These are phyloP conservation scores for Physcomitrellopsis africana DNA, from an alignment of 225 moss, liverwort and hornwort genomes.

Conservation along the genomic window DNA sequence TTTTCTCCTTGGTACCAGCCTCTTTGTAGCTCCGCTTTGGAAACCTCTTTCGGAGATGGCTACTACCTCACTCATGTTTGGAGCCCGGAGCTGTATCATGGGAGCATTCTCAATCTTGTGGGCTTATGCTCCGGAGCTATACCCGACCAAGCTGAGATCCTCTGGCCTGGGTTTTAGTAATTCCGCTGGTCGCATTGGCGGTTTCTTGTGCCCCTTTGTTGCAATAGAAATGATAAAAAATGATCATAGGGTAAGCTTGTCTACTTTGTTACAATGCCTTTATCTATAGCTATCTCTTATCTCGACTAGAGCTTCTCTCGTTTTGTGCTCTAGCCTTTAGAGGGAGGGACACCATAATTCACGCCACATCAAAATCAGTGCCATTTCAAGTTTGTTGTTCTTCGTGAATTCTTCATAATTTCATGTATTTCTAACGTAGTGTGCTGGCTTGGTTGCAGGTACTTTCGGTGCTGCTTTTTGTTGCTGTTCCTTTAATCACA, in stretches of 20 bases:
- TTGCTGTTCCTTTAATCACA: constrained; percentile 66
- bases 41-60: constrained; percentile 44
- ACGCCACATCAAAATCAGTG: too few relatives aligned
- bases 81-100: constrained; percentile 92
- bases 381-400: neutral
- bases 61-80: constrained; percentile 83
- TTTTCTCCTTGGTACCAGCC: constrained; percentile 70
- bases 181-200: constrained; percentile 77
- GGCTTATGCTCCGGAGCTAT: constrained; percentile 95
- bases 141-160: constrained; percentile 77
- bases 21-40: constrained; percentile 74
- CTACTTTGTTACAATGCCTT: neutral
- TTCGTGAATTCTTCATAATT: neutral
- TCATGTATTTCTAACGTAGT: constrained; percentile 16
- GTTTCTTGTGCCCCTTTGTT: constrained; percentile 90
- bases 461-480: constrained; percentile 69
- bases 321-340: neutral
- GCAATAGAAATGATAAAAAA: constrained; percentile 83
- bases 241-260: constrained; percentile 67
- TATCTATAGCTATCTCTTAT: neutral
- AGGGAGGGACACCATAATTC: neutral
- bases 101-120: constrained; percentile 89
- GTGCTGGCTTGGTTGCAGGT: constrained; percentile 44
- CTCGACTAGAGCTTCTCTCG: neutral
- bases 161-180: constrained; percentile 82